Evolutionary conservation across 257 asterid genomes (phyloP), one percentile per base, ranked within the genome.

Genomic region (Pogostemon cablin): DNA sequence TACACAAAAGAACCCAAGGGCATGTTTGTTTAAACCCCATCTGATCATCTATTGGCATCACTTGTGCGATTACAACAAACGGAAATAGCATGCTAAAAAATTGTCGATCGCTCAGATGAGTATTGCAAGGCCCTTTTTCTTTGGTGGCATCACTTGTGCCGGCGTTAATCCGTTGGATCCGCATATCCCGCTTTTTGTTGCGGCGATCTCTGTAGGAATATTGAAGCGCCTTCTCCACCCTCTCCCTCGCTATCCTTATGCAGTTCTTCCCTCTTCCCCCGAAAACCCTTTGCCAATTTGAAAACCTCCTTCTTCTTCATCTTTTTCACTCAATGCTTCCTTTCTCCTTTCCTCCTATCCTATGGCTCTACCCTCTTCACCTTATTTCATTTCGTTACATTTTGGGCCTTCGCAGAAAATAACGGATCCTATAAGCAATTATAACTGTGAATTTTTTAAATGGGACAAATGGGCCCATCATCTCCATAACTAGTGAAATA

Each of bases 201-300:
- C 93, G 90, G 77, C 97, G 93, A 65, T 87, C 97, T 73, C 96
- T 74, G 80, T 89, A 15, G 15, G 97, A 87, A 53, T 91, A 86
- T 71, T 87, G 96, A 65, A 89, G 88, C n/a, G 97, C 96, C 60
- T 88, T 90, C 80, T 90, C 97, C 58, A 88, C 97, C 70, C 96
- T 84, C 66, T 91, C 96, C 65, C 96, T 81, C 3, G 92, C 97
- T 41, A 88, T 90, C 62, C 96, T 69, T 67, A 86, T 90, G 75
- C 97, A 91, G 48, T 90, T 90, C 76, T 90, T 90, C 20, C 96
- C 97, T 59, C 96, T 86, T 68, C 96, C 96, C 97, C n/a, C 96
- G 71, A 43, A 88, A 90, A 40, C 96, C 96, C 77, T 90, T 90
- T 2, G 95, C 96, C 73, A 88, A 77, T 77, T 90, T 90, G 37